Conservation (phyloP, 139 green algal genomes). For the Pleodorina starrii region DNA sequence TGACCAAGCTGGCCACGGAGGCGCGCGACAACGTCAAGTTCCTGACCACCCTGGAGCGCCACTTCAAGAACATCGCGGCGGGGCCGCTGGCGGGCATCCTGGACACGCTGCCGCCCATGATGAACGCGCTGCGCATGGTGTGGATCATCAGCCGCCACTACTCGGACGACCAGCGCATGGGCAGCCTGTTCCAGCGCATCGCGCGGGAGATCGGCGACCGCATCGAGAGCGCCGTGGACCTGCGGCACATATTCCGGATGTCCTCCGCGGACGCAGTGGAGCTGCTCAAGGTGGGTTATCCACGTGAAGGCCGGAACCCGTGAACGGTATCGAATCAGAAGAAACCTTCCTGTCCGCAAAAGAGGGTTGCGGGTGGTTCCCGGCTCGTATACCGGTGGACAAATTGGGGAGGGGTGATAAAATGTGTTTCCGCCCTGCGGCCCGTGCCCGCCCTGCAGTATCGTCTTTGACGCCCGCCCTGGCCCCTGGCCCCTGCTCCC, state of each 20-base stretch:
- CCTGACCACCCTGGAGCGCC: slow-evolving; percentile 91
- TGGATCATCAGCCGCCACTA: slow-evolving; percentile 94
- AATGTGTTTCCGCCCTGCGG: too few species aligned
- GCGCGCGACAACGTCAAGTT: slow-evolving; percentile 96
- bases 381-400: too few species aligned
- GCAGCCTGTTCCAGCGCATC: slow-evolving; percentile 90
- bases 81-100: slow-evolving; percentile 77
- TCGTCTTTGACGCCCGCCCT: too few species aligned
- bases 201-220: slow-evolving; percentile 79
- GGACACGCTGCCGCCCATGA: slow-evolving; percentile 88
- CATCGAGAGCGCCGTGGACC: slow-evolving; percentile 77
- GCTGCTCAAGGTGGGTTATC: slow-evolving; percentile 65
- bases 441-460: too few species aligned
- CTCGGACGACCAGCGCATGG: slow-evolving; percentile 91
- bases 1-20: slow-evolving; percentile 84
- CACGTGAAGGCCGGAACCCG: too few species aligned
- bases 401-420: too few species aligned
- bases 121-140: slow-evolving; percentile 93
- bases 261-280: slow-evolving; percentile 65
- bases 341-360: too few species aligned
- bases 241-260: slow-evolving; percentile 80
- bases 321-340: too few species aligned
- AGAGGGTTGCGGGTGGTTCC: too few species aligned
- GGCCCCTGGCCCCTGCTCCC: too few species aligned
- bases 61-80: slow-evolving; percentile 86